Evolutionary conservation across 1,139 yeast species (phyloP).

Genomic region (Pichia sp.): DNA sequence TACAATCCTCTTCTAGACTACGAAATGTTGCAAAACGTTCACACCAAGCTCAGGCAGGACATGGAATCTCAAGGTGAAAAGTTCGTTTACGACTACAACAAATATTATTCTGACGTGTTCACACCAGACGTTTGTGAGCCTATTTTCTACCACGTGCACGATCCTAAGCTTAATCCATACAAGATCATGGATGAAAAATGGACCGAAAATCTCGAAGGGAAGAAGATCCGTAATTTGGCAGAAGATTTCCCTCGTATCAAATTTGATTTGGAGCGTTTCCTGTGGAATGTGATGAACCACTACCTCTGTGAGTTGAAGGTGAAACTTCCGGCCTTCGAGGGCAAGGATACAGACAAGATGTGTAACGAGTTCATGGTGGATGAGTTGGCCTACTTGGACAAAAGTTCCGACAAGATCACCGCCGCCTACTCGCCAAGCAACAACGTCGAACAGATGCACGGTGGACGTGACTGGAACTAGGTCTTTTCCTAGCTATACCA

Average conservation of each 20-base stretch:
- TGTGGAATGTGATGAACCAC: slow-evolving; percentile 26
- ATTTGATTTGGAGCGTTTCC: slow-evolving; percentile 27
- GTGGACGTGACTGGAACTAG: slow-evolving; percentile 16
- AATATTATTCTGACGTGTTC: slow-evolving; percentile 24
- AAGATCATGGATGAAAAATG: slow-evolving; percentile 22
- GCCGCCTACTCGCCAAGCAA: slow-evolving; percentile 11
- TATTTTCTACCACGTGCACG: slow-evolving; percentile 32
- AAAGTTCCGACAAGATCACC: slow-evolving; percentile 15
- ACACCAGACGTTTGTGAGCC: slow-evolving; percentile 22
- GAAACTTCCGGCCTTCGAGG: slow-evolving; percentile 14
- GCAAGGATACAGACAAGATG: slow-evolving; percentile 11
- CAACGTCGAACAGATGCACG: slow-evolving; percentile 16
- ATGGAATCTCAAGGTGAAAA: slow-evolving; percentile 20
- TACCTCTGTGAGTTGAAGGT: slow-evolving; percentile 19
- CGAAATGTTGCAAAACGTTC: slow-evolving; percentile 27
- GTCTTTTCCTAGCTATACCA: background rate
- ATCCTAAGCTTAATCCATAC: slow-evolving; percentile 31
- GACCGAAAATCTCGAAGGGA: slow-evolving; percentile 22
- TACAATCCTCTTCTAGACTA: slow-evolving; percentile 61
- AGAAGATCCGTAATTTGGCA: slow-evolving; percentile 27
- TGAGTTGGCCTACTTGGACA: slow-evolving; percentile 17
- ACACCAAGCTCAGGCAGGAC: slow-evolving; percentile 17
- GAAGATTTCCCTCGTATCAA: slow-evolving; percentile 25
- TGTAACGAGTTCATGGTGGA: slow-evolving; percentile 19
- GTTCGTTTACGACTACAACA: slow-evolving; percentile 25